Evolutionary conservation across 805 yeast genomes (phyloP), one percentile per base, ranked within the genome.

Genomic region (Lachancea lanzarotensis): DNA sequence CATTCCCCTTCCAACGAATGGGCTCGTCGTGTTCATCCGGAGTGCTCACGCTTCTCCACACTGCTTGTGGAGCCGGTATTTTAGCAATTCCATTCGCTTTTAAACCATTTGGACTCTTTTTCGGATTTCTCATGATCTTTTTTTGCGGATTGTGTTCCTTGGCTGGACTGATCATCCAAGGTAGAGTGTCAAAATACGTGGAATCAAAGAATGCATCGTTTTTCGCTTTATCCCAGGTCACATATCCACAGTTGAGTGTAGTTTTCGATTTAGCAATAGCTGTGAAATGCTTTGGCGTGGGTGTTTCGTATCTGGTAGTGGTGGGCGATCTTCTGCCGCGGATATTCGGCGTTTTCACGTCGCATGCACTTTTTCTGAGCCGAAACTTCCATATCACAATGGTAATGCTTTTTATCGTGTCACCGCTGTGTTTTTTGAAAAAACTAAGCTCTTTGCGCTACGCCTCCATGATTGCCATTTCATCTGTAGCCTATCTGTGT

Each of bases 361-460:
- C 73, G 3, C 59, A 63, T 34, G 53, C 67, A 0, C 35, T 72
- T 12, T 43, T 74, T 4, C 35, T 65, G 27, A 61, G 69, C 43
- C 68, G 87, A 46, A 69, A 73, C 19, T 71, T 82, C 46, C 82
- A 87, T 82, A 82, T 82, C 40, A 63, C 84, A 2, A 49, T 74
- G 1, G 73, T 82, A 20, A 75, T 82, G 81, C 45, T 59, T 3
- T 48, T 63, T 12, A 56, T 72, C 7, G 70, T 71, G 4, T 56
- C 65, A 8, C 77, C 77, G 0, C 68, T 91, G 41, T 82, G 93
- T 11, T 87, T 81, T 61, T 70, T 84, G 56, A 76, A 81, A 56
- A 79, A 78, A 55, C 72, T 90, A 49, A 95, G 86, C 59, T 85
- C 96, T 9, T 74, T 90, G 57, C 83, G 85, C 57, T 84, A 86